Evolutionary conservation across 768 basidiomycete species (phyloP), one percentile per base, ranked within the genome.

Genomic region (Porpolomopsis calyptriformis): DNA sequence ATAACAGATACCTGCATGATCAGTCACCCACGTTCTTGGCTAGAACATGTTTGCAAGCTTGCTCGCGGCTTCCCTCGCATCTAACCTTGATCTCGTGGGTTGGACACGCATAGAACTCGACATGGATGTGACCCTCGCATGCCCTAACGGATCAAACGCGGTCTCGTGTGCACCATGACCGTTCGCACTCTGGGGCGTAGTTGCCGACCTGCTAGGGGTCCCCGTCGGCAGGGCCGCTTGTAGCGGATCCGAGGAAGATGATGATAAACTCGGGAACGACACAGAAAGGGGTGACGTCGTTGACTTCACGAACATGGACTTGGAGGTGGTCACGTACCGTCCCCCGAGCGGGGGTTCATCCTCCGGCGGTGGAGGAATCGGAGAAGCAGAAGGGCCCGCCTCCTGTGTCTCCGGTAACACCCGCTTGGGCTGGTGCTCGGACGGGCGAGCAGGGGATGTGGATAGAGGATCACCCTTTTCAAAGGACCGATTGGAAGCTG

Each of bases 1-100:
- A n/a, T n/a, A n/a, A n/a, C n/a, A n/a, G n/a, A n/a, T n/a, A n/a
- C n/a, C n/a, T n/a, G n/a, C n/a, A n/a, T n/a, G 22, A 3, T 11
- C n/a, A 23, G 22, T 23, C 4, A 16, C 38, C 4, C 6, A 22
- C n/a, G 5, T 11, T 19, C 27, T 36, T 38, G 20, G 22, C 59
- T 66, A 88, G 59, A 88, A 86, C 82, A 87, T 84, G 57, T 91
- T 93, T 5, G 88, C 89, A 47, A 92, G 72, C 61, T 91, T 92
- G 59, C 86, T 86, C 16, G 87, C 89, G 11, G 87, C 87, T 57
- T 88, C 82, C 56, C 82, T 71, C 8, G 90, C 82, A 60, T 96
- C 92, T 55, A 94, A 61, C 55, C 83, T 70, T 36, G 82, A 77
- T 53, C 86, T 66, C 31, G 77, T 77, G 11, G 84, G 80, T 53